Evolutionary conservation across 2,329 filamentous ascomycete species (phyloP), one percentile per base, ranked within the genome.

Genomic region (Aspergillus fijiensis): DNA sequence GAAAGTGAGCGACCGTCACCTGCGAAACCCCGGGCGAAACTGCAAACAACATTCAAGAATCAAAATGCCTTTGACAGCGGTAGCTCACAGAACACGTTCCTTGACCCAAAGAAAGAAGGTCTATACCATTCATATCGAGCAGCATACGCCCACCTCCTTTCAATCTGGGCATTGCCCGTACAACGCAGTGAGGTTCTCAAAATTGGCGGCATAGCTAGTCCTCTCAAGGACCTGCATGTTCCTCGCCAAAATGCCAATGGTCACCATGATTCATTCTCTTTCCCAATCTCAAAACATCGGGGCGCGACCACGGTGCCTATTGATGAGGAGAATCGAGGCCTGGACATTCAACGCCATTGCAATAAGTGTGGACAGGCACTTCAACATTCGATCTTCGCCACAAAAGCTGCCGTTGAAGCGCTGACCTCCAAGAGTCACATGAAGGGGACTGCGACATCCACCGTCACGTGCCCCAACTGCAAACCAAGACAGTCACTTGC

Each of bases 121-220:
- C 74, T 82, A 49, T 84, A 83, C 65, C 74, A 73, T 6, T 76
- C 80, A 2, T 89, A 87, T 75, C 80, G 84, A 48, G 73, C 77
- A 54, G 77, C 81, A 49, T 88, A 88, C 70, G 84, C 86, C 3
- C 76, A 85, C 51, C 76, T 86, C 58, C 77, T 88, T 4, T 81
- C 81, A n/a, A 80, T 82, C 9, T 88, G 85, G 86, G 80, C 80
- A 12, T 65, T 88, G 11, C 75, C 80, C 12, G 77, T 84, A 23
- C 77, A 83, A 63, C 79, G 81, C 53, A 81, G 82, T 14, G 85
- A 88, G 69, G 76, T 88, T 2, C 76, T 87, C 27, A 87, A 86
- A 64, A 83, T 84, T 59, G 81, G 83, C 53, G 78, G 78, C 0
- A 67, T 79, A 5, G 70, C 74, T 10, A 72, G 74, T 1, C 76